These are phyloP conservation scores for Penicillium roqueforti DNA, from an alignment of 495 filamentous ascomycete genomes.

Conservation along the genomic window DNA sequence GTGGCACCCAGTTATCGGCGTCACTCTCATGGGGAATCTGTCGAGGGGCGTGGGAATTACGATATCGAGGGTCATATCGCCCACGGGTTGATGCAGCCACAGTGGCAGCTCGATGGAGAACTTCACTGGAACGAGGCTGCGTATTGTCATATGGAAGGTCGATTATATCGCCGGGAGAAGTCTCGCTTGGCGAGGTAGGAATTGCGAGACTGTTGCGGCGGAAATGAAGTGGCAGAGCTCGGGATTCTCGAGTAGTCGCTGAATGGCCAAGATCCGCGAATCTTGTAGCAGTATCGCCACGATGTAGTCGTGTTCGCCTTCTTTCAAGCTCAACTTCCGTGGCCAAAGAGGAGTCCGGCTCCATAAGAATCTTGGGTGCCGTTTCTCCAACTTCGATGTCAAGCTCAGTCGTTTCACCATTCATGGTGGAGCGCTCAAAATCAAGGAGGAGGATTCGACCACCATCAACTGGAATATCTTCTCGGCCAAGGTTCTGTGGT, in stretches of 20 bases:
- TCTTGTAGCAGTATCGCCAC: conserved; percentile 24
- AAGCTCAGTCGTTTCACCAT: conserved; percentile 54
- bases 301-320: conserved; percentile 55
- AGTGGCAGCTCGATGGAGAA: conserved; percentile 73
- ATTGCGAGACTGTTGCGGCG: conserved; percentile 27
- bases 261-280: conserved; percentile 18
- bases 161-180: conserved; percentile 17
- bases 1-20: conserved; percentile 89
- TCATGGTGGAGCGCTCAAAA: conserved; percentile 56
- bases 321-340: conserved; percentile 79
- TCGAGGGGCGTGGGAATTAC: conserved; percentile 21
- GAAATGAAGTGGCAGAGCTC: conserved; percentile 6
- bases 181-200: conserved; percentile 19
- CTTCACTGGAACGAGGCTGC: conserved; percentile 70
- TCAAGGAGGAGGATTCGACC: conserved; percentile 75
- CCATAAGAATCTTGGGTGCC: conserved; percentile 63
- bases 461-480: conserved; percentile 76
- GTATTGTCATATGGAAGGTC: conserved; percentile 69
- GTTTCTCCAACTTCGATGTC: conserved; percentile 72
- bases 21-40: conserved; percentile 79
- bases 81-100: conserved; percentile 66
- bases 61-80: conserved; percentile 49
- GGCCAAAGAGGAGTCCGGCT: conserved; percentile 73
- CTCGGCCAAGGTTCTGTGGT: conserved; percentile 59
- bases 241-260: conserved; percentile 5